These are phyloP conservation scores for Aspergillus tanneri DNA, from an alignment of 2,329 filamentous ascomycete species.

Conservation along the genomic window DNA sequence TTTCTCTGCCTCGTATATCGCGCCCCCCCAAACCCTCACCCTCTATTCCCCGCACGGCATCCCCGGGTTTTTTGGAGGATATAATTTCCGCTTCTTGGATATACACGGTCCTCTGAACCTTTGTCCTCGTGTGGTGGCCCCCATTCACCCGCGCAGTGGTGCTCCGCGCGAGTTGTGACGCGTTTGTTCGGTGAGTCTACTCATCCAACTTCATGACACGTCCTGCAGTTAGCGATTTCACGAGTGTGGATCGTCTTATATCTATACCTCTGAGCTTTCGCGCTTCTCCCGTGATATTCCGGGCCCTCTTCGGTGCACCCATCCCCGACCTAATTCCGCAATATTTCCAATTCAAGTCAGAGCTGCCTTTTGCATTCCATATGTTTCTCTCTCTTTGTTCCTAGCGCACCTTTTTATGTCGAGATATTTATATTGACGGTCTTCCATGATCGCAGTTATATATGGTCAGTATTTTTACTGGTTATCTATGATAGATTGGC, in stretches of 20 bases:
- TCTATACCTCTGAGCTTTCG: background rate
- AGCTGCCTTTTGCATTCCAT: background rate
- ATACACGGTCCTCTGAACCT: slow-evolving; percentile 9
- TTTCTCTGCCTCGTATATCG: slow-evolving; percentile 5
- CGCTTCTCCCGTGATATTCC: background rate
- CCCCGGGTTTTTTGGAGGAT: slow-evolving; percentile 13
- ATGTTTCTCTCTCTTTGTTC: background rate
- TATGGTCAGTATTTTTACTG: background rate
- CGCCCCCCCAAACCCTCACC: slow-evolving; percentile 4
- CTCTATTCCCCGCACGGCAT: slow-evolving; percentile 4
- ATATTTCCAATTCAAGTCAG: background rate
- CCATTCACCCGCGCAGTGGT: slow-evolving; percentile 11
- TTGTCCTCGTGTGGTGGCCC: slow-evolving; percentile 11
- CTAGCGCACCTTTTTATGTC: background rate
- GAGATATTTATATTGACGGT: slow-evolving; percentile 3
- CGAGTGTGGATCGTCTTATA: too few relatives aligned
- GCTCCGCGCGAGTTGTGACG: slow-evolving; percentile 24
- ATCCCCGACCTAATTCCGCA: background rate
- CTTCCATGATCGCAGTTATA: background rate
- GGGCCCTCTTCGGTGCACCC: background rate
- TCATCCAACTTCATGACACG: background rate
- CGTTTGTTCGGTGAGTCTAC: slow-evolving; percentile 22
- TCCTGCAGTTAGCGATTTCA: too few relatives aligned
- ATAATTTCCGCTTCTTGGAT: slow-evolving; percentile 12
- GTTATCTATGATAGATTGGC: slow-evolving; percentile 27